Evolutionary conservation across 768 basidiomycete genomes (phyloP).

Genomic region (Cubamyces sp.): DNA sequence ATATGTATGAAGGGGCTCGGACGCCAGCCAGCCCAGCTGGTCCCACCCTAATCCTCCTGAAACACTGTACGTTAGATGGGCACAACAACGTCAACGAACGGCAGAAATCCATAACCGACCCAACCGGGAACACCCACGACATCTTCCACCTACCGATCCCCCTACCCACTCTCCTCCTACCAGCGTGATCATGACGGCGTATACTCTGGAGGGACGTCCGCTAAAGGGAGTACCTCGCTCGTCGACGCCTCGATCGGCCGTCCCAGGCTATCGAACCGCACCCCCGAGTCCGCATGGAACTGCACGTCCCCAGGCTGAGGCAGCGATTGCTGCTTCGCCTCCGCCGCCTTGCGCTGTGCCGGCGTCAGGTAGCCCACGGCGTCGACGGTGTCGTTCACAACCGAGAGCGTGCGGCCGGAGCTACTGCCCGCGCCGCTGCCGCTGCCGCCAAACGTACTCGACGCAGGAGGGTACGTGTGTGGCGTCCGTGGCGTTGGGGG

Average conservation of each 20-base stretch:
- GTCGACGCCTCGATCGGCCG: slow-evolving; percentile 2
- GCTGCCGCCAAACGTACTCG: background rate
- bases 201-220: slow-evolving; percentile 22
- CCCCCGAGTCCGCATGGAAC: slow-evolving; percentile 31
- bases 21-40: no score
- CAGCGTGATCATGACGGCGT: slow-evolving; percentile 8
- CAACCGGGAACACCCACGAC: background rate
- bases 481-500: slow-evolving; percentile 1
- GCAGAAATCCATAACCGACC: no score
- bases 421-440: slow-evolving; percentile 6
- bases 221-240: slow-evolving; percentile 1
- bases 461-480: slow-evolving; percentile 17
- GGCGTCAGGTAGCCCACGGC: slow-evolving; percentile 16
- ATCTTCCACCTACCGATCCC: background rate
- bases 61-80: background rate
- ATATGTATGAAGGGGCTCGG: background rate
- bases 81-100: background rate
- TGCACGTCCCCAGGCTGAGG: slow-evolving; percentile 2
- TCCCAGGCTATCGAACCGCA: slow-evolving; percentile 26
- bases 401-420: slow-evolving; percentile 17
- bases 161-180: background rate
- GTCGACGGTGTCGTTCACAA: slow-evolving; percentile 14
- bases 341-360: slow-evolving; percentile 26
- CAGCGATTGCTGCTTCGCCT: slow-evolving; percentile 9
- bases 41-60: background rate